Evolutionary conservation across 2,329 filamentous ascomycete species (phyloP), one percentile per base, ranked within the genome.

Genomic region (Thielaviopsis musarum): DNA sequence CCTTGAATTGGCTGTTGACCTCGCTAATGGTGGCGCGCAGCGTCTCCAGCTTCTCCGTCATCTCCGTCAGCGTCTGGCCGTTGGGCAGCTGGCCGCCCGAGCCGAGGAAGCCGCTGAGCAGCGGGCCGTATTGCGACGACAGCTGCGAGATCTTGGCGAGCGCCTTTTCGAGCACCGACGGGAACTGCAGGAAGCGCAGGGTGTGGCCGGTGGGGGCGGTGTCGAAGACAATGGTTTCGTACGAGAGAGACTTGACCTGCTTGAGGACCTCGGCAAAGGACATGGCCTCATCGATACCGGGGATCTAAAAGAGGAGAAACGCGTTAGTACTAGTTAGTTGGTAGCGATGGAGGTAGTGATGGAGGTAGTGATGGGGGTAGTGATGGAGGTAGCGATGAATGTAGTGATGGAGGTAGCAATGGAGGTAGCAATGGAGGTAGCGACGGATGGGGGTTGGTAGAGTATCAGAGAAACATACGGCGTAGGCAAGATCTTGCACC

Each of bases 151-250:
- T 81, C 74, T 98, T 98, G 67, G 88, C 89, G n/a, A 98, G 83
- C 6, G 91, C 93, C 75, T 98, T 98, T 74, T 98, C 93, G 69
- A 98, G 87, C 61, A 97, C 91, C 10, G 90, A 93, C 17, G 93
- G 93, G 75, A 98, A 98, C 71, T 98, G 93, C 61, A 98, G 82
- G 80, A 98, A 98, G 67, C 93, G 91, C 62, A 98, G 84, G 1
- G 93, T 98, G 79, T 98, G 93, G 66, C 93, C 93, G 17, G 93
- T 98, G 17, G 93, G 93, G 3, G 93, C 93, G 38, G 93, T 98
- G 73, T 98, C 93, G 80, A 98, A 98, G 72, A 98, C 88, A 75
- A 98, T 97, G 68, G 91, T 89, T 72, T 97, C 93, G 80, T 98
- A 98, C 56, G 90, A 95, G 70, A 97, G 87, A 49, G 89, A 95